Evolutionary conservation across 2,329 filamentous ascomycete species (phyloP).

Genomic region (Ascosphaera pollenicola): DNA sequence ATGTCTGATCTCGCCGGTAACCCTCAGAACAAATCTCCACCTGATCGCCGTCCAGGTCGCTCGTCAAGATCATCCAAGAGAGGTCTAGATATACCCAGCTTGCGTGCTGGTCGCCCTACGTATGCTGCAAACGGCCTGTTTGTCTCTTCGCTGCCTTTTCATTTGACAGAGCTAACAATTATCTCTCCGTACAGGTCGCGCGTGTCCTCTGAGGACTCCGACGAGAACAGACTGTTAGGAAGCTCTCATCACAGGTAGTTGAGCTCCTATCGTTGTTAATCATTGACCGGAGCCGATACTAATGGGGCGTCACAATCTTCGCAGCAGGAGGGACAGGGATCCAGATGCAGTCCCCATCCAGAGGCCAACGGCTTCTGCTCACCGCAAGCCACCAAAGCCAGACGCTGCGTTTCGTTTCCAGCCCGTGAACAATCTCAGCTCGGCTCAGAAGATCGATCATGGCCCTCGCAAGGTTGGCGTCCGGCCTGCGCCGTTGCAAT

Average conservation of each 20-base stretch:
- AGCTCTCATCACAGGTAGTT: too few relatives aligned
- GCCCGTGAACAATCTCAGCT: not conserved
- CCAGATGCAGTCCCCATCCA: not conserved
- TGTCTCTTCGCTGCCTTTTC: too few relatives aligned
- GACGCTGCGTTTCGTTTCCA: not conserved
- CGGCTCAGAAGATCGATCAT: not conserved
- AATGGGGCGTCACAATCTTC: not conserved
- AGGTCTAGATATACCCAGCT: too few relatives aligned
- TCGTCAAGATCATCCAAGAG: not conserved
- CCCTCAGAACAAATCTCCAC: not conserved
- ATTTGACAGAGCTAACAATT: not conserved
- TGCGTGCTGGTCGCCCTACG: too few relatives aligned
- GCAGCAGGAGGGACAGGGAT: not conserved
- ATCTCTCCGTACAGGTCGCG: not conserved
- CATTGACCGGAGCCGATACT: not conserved
- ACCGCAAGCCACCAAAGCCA: not conserved
- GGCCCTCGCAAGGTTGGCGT: not conserved
- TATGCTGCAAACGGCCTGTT: too few relatives aligned
- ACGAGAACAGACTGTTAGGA: not conserved
- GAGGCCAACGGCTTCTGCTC: not conserved
- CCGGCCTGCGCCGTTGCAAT: not conserved
- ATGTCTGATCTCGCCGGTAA: not conserved
- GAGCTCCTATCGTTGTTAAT: too few relatives aligned
- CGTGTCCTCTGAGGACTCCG: not conserved
- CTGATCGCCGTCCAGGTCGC: not conserved